Conservation (phyloP, 305 asterid genomes). For the Caryopteris hybrid region DNA sequence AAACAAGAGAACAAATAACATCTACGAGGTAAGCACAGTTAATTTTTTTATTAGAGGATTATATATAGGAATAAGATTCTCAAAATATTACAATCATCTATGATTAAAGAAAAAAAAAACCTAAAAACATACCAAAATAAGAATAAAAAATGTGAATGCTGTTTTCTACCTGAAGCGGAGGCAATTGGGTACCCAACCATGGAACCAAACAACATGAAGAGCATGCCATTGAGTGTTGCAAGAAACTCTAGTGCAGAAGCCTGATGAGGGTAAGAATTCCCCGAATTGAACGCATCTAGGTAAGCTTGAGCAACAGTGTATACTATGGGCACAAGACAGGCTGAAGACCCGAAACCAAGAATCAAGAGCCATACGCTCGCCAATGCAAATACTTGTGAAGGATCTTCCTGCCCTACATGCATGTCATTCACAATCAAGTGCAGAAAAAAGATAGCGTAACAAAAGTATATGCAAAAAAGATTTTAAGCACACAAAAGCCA, state of each 20-base stretch:
- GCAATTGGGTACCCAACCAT: conserved; percentile 84
- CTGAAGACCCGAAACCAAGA: conserved; percentile 79
- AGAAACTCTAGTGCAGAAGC: conserved; percentile 54
- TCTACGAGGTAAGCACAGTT: background rate
- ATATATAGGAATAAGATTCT: background rate
- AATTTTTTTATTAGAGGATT: background rate
- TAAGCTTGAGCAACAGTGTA: conserved; percentile 65
- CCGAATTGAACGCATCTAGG: conserved; percentile 60
- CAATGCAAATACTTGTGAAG: conserved; percentile 82
- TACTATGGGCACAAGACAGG: conserved; percentile 65
- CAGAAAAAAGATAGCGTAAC: conserved; percentile 20
- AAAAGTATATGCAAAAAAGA: background rate
- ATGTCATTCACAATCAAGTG: conserved; percentile 61
- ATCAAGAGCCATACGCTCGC: conserved; percentile 89
- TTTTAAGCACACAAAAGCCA: conserved; percentile 5
- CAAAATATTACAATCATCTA: background rate
- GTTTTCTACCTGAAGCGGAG: conserved; percentile 77
- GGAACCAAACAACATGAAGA: conserved; percentile 73
- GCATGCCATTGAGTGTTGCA: conserved; percentile 57
- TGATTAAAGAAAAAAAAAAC: background rate
- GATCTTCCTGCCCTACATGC: conserved; percentile 99
- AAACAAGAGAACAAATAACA: background rate
- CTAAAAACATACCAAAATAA: background rate
- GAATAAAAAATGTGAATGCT: conserved; percentile 8
- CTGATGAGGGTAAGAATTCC: conserved; percentile 41